Evolutionary conservation across 306 rosid species (phyloP), one percentile per base, ranked within the genome.

Genomic region (Chamaecrista fasciculata): DNA sequence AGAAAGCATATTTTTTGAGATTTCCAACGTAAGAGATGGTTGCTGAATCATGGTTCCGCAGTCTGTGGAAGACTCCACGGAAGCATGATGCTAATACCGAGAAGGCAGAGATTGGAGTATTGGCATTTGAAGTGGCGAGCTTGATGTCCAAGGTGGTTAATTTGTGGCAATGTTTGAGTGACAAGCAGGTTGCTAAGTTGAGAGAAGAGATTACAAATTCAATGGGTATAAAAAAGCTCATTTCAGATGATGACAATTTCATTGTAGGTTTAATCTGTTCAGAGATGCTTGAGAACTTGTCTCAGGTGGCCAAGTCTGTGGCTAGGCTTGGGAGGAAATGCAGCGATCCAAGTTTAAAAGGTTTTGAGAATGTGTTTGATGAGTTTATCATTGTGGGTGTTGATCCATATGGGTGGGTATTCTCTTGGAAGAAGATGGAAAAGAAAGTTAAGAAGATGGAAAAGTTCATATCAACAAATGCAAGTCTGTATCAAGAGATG

Each of bases 91-190:
- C 85, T 75, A 74, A 71, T 40, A 53, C 70, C 8, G 95, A 80
- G 79, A 95, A 95, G 77, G 85, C 57, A 6, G 75, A 57, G 46
- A 76, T 95, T 75, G 96, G 93, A 80, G 97, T 95, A 25, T 80
- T 95, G 57, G 95, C 99, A 31, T 95, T 95, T 84, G 99, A 95
- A 87, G 85, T 87, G 60, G 99, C 99, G 28, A 89, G 87, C 80
- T 71, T 89, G 83, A 91, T 95, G 99, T 87, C 99, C 39, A 95
- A 91, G 91, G 76, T 95, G 82, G 86, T 89, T 72, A 86, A 87
- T 74, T 77, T 87, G 78, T 95, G 99, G 96, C 91, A 91, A 39
- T 78, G 90, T 42, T 82, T 89, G 83, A 80, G 85, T 55, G 96
- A 95, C 39, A 91, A 89, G 81, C 97, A 87, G 77, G 81, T 95